A percentile compares a stretch with the other conserved stretches of the same genome.
Conservation (phyloP, 2,329 filamentous ascomycete genomes). For the Chaetomium globosum region DNA sequence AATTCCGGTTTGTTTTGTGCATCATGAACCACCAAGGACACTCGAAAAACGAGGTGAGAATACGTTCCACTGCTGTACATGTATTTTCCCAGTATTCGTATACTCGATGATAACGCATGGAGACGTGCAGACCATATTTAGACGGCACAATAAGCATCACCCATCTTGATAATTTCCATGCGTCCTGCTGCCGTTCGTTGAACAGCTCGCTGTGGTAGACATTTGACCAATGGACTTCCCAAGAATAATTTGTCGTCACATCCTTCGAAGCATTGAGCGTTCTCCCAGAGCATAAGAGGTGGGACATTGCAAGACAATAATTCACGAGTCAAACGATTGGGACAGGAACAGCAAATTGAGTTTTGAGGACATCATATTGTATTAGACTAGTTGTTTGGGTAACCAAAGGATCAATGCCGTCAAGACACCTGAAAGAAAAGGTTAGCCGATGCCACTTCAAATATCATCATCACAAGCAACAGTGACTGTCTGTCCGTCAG, state of each 20-base stretch:
- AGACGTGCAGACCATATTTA: background rate
- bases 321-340: background rate
- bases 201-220: background rate
- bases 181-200: background rate
- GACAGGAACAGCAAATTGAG: background rate
- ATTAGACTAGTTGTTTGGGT: background rate
- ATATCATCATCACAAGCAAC: constrained; percentile 16
- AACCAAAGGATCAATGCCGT: background rate
- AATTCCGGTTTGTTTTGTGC: background rate
- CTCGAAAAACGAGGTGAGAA: background rate
- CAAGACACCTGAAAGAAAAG: constrained; percentile 19
- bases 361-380: background rate
- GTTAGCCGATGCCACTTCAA: constrained; percentile 32
- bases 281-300: too few relatives aligned
- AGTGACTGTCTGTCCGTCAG: constrained; percentile 51
- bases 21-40: background rate
- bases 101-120: too few relatives aligned
- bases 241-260: background rate
- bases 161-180: background rate
- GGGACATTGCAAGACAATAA: background rate
- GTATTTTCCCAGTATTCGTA: too few relatives aligned
- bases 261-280: background rate
- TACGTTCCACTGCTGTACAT: too few relatives aligned
- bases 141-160: background rate
- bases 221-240: background rate